These are phyloP conservation scores for Aspergillus chevalieri DNA, from an alignment of 2,329 filamentous ascomycete genomes.

Conservation along the genomic window DNA sequence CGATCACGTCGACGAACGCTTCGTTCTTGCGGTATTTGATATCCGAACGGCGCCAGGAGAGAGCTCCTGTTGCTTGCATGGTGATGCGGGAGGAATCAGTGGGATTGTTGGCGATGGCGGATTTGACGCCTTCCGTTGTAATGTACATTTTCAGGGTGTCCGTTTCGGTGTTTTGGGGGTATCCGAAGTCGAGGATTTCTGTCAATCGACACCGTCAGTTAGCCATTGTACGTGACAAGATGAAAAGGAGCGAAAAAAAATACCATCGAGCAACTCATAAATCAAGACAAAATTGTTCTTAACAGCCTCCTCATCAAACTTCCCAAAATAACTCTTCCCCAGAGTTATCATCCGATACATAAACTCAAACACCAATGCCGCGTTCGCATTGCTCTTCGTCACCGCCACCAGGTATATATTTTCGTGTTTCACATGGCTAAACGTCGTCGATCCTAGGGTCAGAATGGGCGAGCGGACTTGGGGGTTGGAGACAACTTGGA, in stretches of 20 bases:
- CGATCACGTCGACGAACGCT: slow-evolving; percentile 97
- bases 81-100: slow-evolving; percentile 97
- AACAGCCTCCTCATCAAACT: slow-evolving; percentile 98
- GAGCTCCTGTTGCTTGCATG: slow-evolving; percentile 95
- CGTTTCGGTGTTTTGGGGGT: slow-evolving; percentile 97
- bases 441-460: slow-evolving; percentile 94
- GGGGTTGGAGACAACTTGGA: slow-evolving; percentile 97
- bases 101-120: slow-evolving; percentile 56
- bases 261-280: slow-evolving; percentile 92
- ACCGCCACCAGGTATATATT: slow-evolving; percentile 98
- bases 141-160: slow-evolving; percentile 99
- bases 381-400: slow-evolving; percentile 98
- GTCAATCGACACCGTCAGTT: slow-evolving; percentile 1
- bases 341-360: slow-evolving; percentile 85
- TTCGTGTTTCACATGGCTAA: slow-evolving; percentile 99
- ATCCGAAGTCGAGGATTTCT: slow-evolving; percentile 99
- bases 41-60: slow-evolving; percentile 94
- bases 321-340: slow-evolving; percentile 94
- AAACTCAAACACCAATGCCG: slow-evolving; percentile 95
- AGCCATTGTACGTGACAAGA: not conserved
- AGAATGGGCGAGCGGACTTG: slow-evolving; percentile 96
- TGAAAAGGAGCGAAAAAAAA: slow-evolving; percentile 21
- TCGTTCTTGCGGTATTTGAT: slow-evolving; percentile 99
- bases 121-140: slow-evolving; percentile 97
- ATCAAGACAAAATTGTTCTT: slow-evolving; percentile 99